These are phyloP conservation scores for Trichosporon asahii DNA, from an alignment of 1,284 basidiomycete species.

Conservation along the genomic window DNA sequence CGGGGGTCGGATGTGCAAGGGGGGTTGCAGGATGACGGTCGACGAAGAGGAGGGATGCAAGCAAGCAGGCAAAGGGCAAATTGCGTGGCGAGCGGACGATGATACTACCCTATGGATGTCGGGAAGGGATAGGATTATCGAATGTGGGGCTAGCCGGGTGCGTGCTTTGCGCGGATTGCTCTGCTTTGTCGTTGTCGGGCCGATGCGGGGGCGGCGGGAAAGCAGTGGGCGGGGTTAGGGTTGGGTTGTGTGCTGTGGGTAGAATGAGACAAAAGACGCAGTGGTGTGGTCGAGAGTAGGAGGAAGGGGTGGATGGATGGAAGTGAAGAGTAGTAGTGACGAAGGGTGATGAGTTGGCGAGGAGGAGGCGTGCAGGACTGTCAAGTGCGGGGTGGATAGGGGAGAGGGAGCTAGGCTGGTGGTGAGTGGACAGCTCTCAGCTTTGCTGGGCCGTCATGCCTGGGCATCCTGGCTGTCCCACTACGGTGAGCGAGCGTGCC, in stretches of 20 bases:
- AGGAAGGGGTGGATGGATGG: constrained; percentile 6
- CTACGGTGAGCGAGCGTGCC: not conserved
- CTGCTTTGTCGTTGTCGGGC: not conserved
- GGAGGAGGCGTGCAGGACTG: not conserved
- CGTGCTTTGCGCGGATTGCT: not conserved
- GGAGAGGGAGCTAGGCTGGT: not conserved
- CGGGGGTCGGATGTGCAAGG: not conserved
- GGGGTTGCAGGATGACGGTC: not conserved
- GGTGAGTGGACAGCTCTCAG: not conserved
- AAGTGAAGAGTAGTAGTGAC: not conserved
- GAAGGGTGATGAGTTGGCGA: constrained; percentile 4
- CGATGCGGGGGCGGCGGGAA: not conserved
- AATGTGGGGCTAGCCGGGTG: not conserved
- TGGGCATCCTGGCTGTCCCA: not conserved
- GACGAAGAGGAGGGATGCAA: not conserved
- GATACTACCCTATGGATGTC: constrained; percentile 4
- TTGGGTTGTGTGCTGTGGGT: not conserved
- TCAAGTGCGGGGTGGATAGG: not conserved
- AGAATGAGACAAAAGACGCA: not conserved
- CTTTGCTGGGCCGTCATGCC: not conserved
- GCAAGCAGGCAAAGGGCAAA: not conserved
- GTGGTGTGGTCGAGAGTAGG: not conserved
- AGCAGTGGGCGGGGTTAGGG: not conserved
- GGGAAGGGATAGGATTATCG: not conserved
- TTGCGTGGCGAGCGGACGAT: constrained; percentile 6